A percentile compares a stretch with the other conserved stretches of the same genome.
Conservation (phyloP, 805 yeast genomes). For the Torulaspora maleeae region DNA sequence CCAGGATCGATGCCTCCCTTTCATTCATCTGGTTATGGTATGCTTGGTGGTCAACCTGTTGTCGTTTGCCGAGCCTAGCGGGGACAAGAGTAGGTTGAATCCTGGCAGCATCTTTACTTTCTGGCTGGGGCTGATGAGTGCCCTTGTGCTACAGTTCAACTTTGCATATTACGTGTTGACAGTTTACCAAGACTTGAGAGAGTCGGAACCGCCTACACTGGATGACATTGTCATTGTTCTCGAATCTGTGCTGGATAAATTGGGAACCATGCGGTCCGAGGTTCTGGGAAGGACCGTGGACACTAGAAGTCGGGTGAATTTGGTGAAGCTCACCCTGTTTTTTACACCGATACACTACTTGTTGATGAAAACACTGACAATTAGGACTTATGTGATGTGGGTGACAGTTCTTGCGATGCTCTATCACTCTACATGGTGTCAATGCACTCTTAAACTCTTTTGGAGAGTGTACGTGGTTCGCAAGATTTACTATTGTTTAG, state of each 20-base stretch:
- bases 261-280: conserved; percentile 23
- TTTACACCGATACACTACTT: conserved; percentile 23
- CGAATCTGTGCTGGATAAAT: conserved; percentile 26
- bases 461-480: conserved; percentile 28
- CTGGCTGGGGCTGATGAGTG: conserved; percentile 25
- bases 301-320: conserved; percentile 1
- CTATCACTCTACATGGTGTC: conserved; percentile 30
- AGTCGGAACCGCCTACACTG: conserved; percentile 32
- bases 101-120: conserved; percentile 5
- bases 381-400: conserved; percentile 14
- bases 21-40: conserved; percentile 23
- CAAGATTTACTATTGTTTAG: conserved; percentile 10
- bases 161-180: conserved; percentile 22
- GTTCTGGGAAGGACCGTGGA: conserved; percentile 3
- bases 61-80: conserved; percentile 1
- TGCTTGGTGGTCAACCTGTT: conserved; percentile 16
- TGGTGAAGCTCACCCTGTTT: conserved; percentile 5
- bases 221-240: conserved; percentile 30
- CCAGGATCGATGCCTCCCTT: conserved; percentile 27
- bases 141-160: conserved; percentile 13
- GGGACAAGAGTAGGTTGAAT: neutral
- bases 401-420: conserved; percentile 8
- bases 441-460: conserved; percentile 25
- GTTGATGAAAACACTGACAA: conserved; percentile 14
- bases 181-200: conserved; percentile 17